Conservation (phyloP, 2,329 filamentous ascomycete species). For the Sclerotinia nivalis region DNA sequence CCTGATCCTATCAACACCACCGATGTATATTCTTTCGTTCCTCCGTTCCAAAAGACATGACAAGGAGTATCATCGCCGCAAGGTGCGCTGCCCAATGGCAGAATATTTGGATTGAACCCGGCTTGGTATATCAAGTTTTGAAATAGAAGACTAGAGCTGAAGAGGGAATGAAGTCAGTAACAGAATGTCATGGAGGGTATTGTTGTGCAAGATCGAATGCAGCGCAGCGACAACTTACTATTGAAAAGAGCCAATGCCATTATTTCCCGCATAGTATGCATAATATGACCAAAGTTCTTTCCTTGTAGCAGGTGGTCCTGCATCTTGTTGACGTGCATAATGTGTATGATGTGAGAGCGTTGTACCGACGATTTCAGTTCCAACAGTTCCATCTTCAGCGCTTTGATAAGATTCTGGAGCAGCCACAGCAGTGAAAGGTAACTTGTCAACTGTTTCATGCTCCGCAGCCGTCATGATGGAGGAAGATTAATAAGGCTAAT, state of each 20-base stretch:
- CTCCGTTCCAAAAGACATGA: constrained; percentile 39
- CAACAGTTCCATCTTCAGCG: constrained; percentile 26
- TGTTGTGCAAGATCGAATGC: background rate
- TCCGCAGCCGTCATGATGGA: constrained; percentile 16
- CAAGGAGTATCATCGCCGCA: constrained; percentile 38
- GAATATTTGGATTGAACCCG: constrained; percentile 40
- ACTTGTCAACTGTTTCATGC: constrained; percentile 25
- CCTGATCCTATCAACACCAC: constrained; percentile 39
- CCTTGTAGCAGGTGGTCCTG: constrained; percentile 32
- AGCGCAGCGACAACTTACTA: constrained; percentile 33
- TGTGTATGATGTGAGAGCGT: background rate
- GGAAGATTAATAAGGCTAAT: background rate
- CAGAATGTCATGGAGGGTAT: background rate
- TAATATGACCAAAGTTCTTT: constrained; percentile 40
- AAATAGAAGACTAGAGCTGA: constrained; percentile 40
- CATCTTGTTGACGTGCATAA: constrained; percentile 17
- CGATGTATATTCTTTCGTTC: constrained; percentile 36
- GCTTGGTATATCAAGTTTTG: constrained; percentile 41
- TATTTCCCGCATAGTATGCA: constrained; percentile 39
- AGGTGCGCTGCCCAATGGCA: constrained; percentile 37
- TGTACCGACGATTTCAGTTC: background rate
- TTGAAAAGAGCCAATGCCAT: constrained; percentile 40
- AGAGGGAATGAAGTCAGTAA: constrained; percentile 18
- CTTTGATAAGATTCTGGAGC: constrained; percentile 28
- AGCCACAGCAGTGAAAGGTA: constrained; percentile 34